phyloP scores from a whole-genome alignment of 805 yeast genomes.

The Metschnikowia gelsemii region DNA sequence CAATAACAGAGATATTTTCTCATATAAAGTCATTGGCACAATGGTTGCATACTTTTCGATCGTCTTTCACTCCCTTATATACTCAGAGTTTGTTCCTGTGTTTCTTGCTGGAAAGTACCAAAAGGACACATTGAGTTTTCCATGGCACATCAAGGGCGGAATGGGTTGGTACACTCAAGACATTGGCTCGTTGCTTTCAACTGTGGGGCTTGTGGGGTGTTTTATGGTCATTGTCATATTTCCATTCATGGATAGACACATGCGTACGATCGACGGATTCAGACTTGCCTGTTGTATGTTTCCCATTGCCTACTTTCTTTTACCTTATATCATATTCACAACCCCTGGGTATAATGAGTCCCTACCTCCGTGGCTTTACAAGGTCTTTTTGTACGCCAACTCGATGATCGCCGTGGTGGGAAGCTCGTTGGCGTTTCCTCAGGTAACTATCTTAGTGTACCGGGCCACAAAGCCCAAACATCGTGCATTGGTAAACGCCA shows the following conservation, averaged over 20 bases:
- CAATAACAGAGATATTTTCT: constrained; percentile 25
- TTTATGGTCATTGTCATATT: constrained; percentile 48
- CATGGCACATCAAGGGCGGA: constrained; percentile 52
- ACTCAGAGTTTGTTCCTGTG: constrained; percentile 56
- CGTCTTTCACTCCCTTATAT: constrained; percentile 50
- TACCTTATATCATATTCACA: constrained; percentile 51
- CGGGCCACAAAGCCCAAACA: constrained; percentile 52
- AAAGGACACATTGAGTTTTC: constrained; percentile 39
- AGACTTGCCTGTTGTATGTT: constrained; percentile 39
- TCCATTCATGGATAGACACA: constrained; percentile 51
- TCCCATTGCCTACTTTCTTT: constrained; percentile 44
- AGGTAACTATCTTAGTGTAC: constrained; percentile 52
- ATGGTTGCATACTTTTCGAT: constrained; percentile 40
- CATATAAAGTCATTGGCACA: constrained; percentile 31
- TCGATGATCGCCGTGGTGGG: constrained; percentile 34
- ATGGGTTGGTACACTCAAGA: constrained; percentile 46
- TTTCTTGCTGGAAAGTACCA: constrained; percentile 42
- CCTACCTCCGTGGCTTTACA: constrained; percentile 25
- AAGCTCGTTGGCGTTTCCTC: constrained; percentile 51
- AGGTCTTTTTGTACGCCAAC: constrained; percentile 27
- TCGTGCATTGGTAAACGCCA: constrained; percentile 59
- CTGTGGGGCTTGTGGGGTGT: constrained; percentile 55
- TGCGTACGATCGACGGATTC: constrained; percentile 46
- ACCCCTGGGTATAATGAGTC: constrained; percentile 32
- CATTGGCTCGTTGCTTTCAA: constrained; percentile 51